Base-by-base conservation (phyloP, 1,284 basidiomycete species). In the Moesziomyces aphidis region DNA sequence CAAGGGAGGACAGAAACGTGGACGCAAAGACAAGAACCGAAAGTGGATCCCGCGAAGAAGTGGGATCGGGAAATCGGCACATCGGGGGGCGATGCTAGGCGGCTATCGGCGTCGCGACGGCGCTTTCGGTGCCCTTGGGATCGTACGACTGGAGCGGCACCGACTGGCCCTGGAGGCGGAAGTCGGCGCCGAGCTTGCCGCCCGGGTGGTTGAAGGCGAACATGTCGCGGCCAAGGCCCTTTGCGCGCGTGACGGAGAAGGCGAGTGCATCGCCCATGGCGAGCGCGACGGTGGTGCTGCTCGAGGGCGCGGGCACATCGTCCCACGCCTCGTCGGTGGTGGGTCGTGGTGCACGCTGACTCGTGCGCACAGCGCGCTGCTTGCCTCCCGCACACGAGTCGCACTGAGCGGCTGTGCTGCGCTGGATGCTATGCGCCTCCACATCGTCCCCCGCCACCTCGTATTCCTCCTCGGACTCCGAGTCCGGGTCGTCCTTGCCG, bases 261-360 rank as follows among this genome's bases (percentile, higher is more conserved):
- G 82, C 85, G 23, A 86, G 73, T 4, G 85, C 81, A 65, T 86
- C 85, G 26, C 85, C 85, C 66, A 86, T 80, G 23, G 85, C 85
- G 24, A 86, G 58, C n/a, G 85, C 84, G 9, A 81, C 77, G 7
- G 85, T 81, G 22, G 85, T 85, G 47, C 81, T 84, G 56, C 73
- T 78, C 23, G 85, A 85, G 19, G 86, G 86, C 5, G 85, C 86
- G 0, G 85, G 86, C 21, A 79, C 73, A 43, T 68, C 64, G 26
- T 69, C 73, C 66, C 73, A 81, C 8, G 73, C 78, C 54, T 77
- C 77, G 36, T 60, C 68, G 23, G 62, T 65, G 22, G 54, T 66
- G 39, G 61, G 68, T 46, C 48, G 54, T 50, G 61, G 60, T 17
- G 50, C 46, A 1, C 47, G 50, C 13, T 17, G 46, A 17, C 26